Conservation (phyloP, 2,329 filamentous ascomycete genomes). For the Fusarium sterilihyphosum region DNA sequence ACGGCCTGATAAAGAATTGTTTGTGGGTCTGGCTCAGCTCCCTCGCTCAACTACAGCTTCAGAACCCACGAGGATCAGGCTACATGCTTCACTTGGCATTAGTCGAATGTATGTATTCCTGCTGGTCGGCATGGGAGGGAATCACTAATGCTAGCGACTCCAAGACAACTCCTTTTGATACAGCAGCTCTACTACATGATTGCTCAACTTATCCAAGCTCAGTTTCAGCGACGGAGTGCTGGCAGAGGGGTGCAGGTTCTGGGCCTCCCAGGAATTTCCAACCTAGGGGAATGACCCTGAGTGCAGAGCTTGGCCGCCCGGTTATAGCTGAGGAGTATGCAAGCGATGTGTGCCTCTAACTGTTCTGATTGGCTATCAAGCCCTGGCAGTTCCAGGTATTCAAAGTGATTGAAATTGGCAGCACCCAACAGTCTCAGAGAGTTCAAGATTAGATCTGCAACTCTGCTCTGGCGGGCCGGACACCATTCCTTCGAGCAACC, state of each 20-base stretch:
- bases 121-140: background rate
- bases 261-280: background rate
- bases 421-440: slow-evolving; percentile 12
- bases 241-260: slow-evolving; percentile 1
- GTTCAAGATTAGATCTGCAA: slow-evolving; percentile 35
- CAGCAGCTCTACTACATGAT: background rate
- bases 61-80: background rate
- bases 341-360: background rate
- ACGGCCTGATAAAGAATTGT: background rate
- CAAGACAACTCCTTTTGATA: background rate
- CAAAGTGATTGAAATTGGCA: background rate
- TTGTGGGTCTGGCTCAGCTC: slow-evolving; percentile 26
- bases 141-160: background rate
- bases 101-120: background rate
- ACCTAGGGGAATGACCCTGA: background rate
- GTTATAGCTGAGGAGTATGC: background rate
- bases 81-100: background rate
- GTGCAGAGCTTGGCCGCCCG: background rate
- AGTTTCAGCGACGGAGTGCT: background rate
- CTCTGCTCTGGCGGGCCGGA: slow-evolving; percentile 23
- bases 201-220: background rate
- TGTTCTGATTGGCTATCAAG: slow-evolving; percentile 13
- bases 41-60: background rate
- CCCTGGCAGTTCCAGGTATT: slow-evolving; percentile 1
- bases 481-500: slow-evolving; percentile 35